These are phyloP conservation scores for Pleomassaria siparia DNA, from an alignment of 2,329 filamentous ascomycete genomes.

Conservation along the genomic window DNA sequence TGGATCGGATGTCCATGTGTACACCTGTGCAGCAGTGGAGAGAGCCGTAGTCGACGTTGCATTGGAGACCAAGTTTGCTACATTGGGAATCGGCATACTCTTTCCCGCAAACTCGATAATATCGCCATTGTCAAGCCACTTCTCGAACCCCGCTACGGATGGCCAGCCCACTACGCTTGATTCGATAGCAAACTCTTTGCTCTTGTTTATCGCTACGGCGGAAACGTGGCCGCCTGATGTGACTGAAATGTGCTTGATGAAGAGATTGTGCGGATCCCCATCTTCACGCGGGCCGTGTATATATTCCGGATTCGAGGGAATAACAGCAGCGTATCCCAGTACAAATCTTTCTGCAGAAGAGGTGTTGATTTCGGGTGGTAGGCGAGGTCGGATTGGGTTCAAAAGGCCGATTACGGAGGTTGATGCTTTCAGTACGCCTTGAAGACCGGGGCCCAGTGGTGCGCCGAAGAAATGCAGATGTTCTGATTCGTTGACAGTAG, in stretches of 20 bases:
- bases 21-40: slow-evolving; percentile 15
- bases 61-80: slow-evolving; percentile 13
- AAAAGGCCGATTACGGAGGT: slow-evolving; percentile 2
- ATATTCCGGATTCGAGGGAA: no score
- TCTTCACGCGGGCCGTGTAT: no score
- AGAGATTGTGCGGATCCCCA: neutral
- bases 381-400: neutral
- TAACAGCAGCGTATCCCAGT: no score
- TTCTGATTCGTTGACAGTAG: neutral
- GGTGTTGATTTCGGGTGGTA: neutral
- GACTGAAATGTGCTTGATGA: slow-evolving; percentile 3
- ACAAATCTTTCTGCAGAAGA: no score
- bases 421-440: slow-evolving; percentile 13
- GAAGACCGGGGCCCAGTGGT: slow-evolving; percentile 22
- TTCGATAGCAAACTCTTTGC: no score
- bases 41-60: slow-evolving; percentile 27
- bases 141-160: neutral
- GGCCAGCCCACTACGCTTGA: neutral
- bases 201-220: neutral
- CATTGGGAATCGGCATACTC: no score
- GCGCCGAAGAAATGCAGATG: slow-evolving; percentile 21
- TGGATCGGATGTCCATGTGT: slow-evolving; percentile 24
- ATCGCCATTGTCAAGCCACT: neutral
- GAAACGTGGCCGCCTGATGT: slow-evolving; percentile 1
- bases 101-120: no score